These are phyloP conservation scores for Termitomyces sp. DNA, from an alignment of 768 basidiomycete genomes.

Conservation along the genomic window DNA sequence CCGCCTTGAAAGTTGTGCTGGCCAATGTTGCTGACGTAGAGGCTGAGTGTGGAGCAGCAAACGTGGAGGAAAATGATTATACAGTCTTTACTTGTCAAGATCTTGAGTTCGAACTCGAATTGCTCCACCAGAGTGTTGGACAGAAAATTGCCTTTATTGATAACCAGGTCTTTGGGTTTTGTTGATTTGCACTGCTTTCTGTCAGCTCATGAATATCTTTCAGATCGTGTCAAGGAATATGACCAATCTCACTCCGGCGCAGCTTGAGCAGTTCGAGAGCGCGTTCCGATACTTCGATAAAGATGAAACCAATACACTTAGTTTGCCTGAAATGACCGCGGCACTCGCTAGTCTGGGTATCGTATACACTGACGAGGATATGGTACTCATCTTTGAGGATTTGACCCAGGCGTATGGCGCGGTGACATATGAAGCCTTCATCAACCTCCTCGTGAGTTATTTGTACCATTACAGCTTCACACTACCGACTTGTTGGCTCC, in stretches of 20 bases:
- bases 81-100: constrained; percentile 88
- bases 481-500: neutral
- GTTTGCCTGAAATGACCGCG: constrained; percentile 82
- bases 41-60: constrained; percentile 74
- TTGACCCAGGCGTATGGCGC: constrained; percentile 79
- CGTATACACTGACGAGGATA: constrained; percentile 88
- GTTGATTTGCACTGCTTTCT: neutral
- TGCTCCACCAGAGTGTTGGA: constrained; percentile 72
- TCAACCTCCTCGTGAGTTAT: constrained; percentile 75
- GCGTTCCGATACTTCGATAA: constrained; percentile 98
- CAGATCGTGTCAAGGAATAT: constrained; percentile 92
- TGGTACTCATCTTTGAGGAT: constrained; percentile 78
- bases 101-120: constrained; percentile 82
- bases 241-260: constrained; percentile 92
- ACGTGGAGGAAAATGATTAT: constrained; percentile 96
- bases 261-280: constrained; percentile 93
- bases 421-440: constrained; percentile 90
- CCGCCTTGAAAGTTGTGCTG: constrained; percentile 55
- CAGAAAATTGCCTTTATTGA: constrained; percentile 96
- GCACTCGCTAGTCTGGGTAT: constrained; percentile 94
- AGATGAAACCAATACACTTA: constrained; percentile 87
- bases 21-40: constrained; percentile 58
- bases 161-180: constrained; percentile 65
- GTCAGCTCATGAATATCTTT: constrained; percentile 3
- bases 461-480: neutral